phyloP scores from a whole-genome alignment of 495 filamentous ascomycete species.

The Lophium mytilinum region DNA sequence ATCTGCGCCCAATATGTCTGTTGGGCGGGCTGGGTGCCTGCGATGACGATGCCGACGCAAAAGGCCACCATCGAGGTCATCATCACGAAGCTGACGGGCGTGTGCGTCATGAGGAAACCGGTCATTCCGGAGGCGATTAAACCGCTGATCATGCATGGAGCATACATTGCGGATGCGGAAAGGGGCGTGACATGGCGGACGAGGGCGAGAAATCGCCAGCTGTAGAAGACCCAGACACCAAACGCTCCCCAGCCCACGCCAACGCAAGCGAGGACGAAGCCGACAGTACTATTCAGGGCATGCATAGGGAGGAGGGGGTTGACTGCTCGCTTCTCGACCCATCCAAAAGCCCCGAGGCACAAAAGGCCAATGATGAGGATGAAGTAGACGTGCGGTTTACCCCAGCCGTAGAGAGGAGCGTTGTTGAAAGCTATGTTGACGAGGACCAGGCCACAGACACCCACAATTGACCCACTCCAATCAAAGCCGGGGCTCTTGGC shows the following conservation, averaged over 20 bases:
- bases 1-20: conserved; percentile 30
- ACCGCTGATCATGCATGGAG: conserved; percentile 24
- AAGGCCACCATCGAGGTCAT: conserved; percentile 28
- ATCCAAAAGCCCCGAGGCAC: conserved; percentile 22
- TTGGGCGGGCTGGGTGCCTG: conserved; percentile 16
- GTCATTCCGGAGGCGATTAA: conserved; percentile 23
- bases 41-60: conserved; percentile 21
- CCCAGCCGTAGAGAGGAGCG: conserved; percentile 26
- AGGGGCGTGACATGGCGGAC: conserved; percentile 21
- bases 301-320: conserved; percentile 26
- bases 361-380: conserved; percentile 27
- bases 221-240: conserved; percentile 31
- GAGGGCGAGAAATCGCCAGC: conserved; percentile 17
- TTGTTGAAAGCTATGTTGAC: conserved; percentile 31
- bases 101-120: conserved; percentile 27
- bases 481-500: conserved; percentile 16
- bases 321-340: conserved; percentile 21
- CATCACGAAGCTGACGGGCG: conserved; percentile 28
- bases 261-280: conserved; percentile 24
- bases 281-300: conserved; percentile 22
- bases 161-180: conserved; percentile 16
- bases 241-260: conserved; percentile 28
- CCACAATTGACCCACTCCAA: conserved; percentile 25
- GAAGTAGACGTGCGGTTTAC: conserved; percentile 26
- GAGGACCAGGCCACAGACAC: conserved; percentile 27